A percentile compares a stretch with the other conserved stretches of the same genome.
Conservation (phyloP, 352 stramenopile genomes). For the Pythium guiyangense region DNA sequence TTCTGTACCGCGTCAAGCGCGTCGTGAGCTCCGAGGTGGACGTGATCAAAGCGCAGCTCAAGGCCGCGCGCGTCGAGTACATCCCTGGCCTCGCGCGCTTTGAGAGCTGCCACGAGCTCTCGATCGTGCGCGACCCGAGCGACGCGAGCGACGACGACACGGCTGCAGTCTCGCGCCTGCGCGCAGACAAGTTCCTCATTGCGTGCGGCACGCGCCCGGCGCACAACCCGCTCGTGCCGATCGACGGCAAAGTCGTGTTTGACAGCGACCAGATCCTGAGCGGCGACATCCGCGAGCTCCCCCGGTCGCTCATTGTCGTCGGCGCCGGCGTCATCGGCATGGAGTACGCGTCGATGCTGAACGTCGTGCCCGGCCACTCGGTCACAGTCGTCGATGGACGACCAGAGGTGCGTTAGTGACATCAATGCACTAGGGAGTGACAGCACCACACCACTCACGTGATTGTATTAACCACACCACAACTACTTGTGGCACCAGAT, state of each 20-base stretch:
- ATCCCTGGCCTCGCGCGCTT: slow-evolving; percentile 73
- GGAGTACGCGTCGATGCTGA: slow-evolving; percentile 91
- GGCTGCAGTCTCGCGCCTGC: slow-evolving; percentile 28
- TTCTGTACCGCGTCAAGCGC: slow-evolving; percentile 74
- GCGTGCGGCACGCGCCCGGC: slow-evolving; percentile 81
- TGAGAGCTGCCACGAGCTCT: slow-evolving; percentile 72
- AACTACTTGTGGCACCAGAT: slow-evolving; percentile 27
- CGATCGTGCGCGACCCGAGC: slow-evolving; percentile 35
- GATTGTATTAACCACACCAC: neutral
- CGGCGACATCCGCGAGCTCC: slow-evolving; percentile 56
- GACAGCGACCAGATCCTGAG: slow-evolving; percentile 82
- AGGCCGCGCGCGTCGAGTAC: slow-evolving; percentile 66
- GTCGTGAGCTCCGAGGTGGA: slow-evolving; percentile 76
- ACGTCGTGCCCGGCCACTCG: slow-evolving; percentile 79
- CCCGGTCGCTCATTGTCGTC: slow-evolving; percentile 75
- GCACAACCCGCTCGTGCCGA: slow-evolving; percentile 68
- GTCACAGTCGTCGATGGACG: slow-evolving; percentile 86
- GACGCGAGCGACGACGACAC: slow-evolving; percentile 11
- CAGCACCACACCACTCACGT: neutral
- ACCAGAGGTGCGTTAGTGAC: slow-evolving; percentile 31
- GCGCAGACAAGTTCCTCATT: slow-evolving; percentile 81
- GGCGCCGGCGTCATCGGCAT: slow-evolving; percentile 88
- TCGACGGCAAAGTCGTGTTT: slow-evolving; percentile 81
- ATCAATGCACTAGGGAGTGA: too few relatives aligned
- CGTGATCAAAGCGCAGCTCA: slow-evolving; percentile 79